These are phyloP conservation scores for Gleditsia sinensis DNA, from an alignment of 306 rosid genomes.

Conservation along the genomic window DNA sequence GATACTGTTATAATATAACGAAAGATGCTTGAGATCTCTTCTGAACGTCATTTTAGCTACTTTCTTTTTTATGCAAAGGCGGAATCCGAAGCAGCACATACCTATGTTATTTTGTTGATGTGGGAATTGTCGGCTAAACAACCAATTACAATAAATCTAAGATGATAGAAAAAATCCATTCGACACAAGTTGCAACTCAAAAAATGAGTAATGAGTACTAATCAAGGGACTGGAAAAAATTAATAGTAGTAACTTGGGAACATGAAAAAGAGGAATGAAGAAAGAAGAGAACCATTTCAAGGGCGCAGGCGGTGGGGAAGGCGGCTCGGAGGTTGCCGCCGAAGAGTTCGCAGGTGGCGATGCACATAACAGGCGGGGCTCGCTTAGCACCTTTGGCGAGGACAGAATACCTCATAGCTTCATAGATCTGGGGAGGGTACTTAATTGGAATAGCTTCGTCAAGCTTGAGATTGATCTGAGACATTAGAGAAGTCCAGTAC, in stretches of 20 bases:
- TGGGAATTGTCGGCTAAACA: background rate
- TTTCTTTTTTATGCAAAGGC: background rate
- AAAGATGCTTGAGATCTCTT: slow-evolving; percentile 6
- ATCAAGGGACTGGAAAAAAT: background rate
- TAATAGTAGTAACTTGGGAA: background rate
- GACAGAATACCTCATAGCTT: slow-evolving; percentile 86
- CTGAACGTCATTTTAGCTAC: background rate
- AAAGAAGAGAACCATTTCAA: slow-evolving; percentile 74
- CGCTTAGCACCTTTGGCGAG: slow-evolving; percentile 86
- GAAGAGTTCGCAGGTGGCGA: slow-evolving; percentile 85
- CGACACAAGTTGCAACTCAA: background rate
- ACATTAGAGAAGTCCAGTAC: slow-evolving; percentile 70
- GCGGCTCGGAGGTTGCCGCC: slow-evolving; percentile 83
- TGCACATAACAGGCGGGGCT: slow-evolving; percentile 94
- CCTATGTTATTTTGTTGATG: background rate
- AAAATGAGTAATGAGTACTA: background rate
- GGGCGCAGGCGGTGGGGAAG: slow-evolving; percentile 95
- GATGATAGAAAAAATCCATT: background rate
- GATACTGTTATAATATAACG: slow-evolving; percentile 6
- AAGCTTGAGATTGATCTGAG: slow-evolving; percentile 76
- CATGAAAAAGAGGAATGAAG: background rate
- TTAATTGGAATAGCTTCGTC: slow-evolving; percentile 73
- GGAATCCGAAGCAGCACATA: slow-evolving; percentile 4
- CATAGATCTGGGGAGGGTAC: slow-evolving; percentile 77
- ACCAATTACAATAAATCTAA: background rate